These are phyloP conservation scores for Ceriops zippeliana DNA, from an alignment of 345 rosid genomes.

Conservation along the genomic window DNA sequence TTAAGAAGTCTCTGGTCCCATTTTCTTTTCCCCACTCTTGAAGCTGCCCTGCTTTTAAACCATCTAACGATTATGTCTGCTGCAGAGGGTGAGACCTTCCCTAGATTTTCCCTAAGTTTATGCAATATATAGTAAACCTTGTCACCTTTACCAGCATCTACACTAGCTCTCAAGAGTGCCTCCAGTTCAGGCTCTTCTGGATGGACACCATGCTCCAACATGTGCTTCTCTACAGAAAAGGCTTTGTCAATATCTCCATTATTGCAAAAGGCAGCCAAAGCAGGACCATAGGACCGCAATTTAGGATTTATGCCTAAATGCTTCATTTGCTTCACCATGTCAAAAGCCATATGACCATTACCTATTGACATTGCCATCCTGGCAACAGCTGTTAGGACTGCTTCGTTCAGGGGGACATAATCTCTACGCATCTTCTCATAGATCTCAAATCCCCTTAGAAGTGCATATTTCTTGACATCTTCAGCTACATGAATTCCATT, in stretches of 20 bases:
- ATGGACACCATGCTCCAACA: constrained; percentile 57
- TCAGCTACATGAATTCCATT: constrained; percentile 37
- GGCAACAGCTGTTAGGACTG: constrained; percentile 55
- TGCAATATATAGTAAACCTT: constrained; percentile 65
- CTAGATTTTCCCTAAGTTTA: constrained; percentile 44
- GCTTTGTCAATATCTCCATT: constrained; percentile 46
- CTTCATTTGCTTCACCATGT: constrained; percentile 61
- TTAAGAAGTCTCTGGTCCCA: constrained; percentile 36
- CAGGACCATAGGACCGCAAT: constrained; percentile 65
- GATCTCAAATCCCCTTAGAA: constrained; percentile 55
- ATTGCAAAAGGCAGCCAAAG: constrained; percentile 45
- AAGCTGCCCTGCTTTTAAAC: constrained; percentile 51
- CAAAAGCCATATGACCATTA: constrained; percentile 68
- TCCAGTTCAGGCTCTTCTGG: constrained; percentile 65
- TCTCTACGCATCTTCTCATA: constrained; percentile 45
- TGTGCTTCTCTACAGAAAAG: constrained; percentile 54
- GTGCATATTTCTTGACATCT: constrained; percentile 48
- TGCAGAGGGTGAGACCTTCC: constrained; percentile 50
- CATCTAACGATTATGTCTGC: constrained; percentile 45
- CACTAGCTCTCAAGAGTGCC: constrained; percentile 51
- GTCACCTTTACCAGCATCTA: constrained; percentile 47
- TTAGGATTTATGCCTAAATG: constrained; percentile 48
- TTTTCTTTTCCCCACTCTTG: constrained; percentile 46
- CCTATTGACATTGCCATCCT: constrained; percentile 63
- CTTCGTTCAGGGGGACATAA: constrained; percentile 53